phyloP scores from a whole-genome alignment of 176 grass and related monocot species.

The Carex cristatella region DNA sequence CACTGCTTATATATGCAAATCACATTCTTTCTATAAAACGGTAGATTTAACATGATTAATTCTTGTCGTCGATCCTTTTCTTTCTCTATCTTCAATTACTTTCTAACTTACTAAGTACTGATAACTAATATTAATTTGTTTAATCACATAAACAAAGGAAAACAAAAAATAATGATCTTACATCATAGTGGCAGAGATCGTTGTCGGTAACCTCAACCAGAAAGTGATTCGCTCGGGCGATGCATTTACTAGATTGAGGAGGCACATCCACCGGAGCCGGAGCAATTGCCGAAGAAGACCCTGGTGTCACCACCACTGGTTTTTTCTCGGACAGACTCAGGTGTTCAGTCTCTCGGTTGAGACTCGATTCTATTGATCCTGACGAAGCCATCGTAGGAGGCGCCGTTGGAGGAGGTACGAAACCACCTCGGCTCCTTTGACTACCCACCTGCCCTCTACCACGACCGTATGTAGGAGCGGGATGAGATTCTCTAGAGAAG shows the following conservation, averaged over 20 bases:
- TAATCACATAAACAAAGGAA: too few species aligned
- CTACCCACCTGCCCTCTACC: background rate
- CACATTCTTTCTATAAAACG: too few species aligned
- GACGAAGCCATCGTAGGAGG: background rate
- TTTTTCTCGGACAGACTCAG: background rate
- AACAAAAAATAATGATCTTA: background rate
- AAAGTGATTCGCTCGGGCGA: conserved; percentile 58
- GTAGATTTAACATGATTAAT: too few species aligned
- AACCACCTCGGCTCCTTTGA: too few species aligned
- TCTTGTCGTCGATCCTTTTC: too few species aligned
- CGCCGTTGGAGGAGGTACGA: too few species aligned
- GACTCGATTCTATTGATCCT: background rate
- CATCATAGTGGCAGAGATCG: conserved; percentile 49
- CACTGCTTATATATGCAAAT: background rate
- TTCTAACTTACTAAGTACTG: too few species aligned
- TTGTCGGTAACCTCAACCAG: conserved; percentile 34
- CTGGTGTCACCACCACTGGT: background rate
- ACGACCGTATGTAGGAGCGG: background rate
- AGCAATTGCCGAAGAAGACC: background rate
- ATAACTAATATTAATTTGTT: too few species aligned
- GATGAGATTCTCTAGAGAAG: background rate
- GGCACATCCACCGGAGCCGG: background rate
- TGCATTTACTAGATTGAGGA: conserved; percentile 40
- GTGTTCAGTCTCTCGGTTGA: background rate
- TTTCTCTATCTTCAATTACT: too few species aligned